phyloP scores from a whole-genome alignment of 2,329 filamentous ascomycete species.

The Lecanicillium sp. region DNA sequence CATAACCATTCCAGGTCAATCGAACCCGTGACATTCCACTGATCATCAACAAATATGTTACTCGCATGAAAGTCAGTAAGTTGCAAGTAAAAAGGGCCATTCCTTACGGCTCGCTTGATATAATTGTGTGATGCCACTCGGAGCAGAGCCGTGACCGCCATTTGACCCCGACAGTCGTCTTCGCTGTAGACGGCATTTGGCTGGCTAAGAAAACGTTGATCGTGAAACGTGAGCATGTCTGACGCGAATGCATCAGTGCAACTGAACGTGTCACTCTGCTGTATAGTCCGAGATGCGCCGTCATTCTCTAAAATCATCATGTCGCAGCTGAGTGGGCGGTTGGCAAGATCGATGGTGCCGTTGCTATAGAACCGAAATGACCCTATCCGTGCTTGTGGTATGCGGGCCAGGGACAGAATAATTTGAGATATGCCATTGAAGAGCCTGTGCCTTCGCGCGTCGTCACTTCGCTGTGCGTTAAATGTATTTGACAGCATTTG shows the following conservation, averaged over 20 bases:
- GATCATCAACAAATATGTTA: conserved; percentile 23
- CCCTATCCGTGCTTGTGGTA: conserved; percentile 17
- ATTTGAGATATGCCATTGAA: conserved; percentile 19
- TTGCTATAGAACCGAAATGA: conserved; percentile 16
- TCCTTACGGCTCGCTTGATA: conserved; percentile 11
- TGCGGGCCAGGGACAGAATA: conserved; percentile 17
- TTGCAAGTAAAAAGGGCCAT: conserved; percentile 19
- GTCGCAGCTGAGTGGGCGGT: conserved; percentile 20
- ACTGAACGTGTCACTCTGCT: conserved; percentile 19
- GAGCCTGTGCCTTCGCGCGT: conserved; percentile 14
- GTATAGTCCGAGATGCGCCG: conserved; percentile 20
- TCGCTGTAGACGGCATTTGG: conserved; percentile 15
- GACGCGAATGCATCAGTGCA: conserved; percentile 16
- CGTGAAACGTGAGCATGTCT: conserved; percentile 17
- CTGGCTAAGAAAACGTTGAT: conserved; percentile 16
- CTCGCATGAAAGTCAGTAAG: conserved; percentile 21
- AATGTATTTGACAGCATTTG: conserved; percentile 18
- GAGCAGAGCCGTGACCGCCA: conserved; percentile 15
- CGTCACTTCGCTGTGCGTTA: conserved; percentile 11
- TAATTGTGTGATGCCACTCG: conserved; percentile 16
- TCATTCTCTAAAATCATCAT: conserved; percentile 24
- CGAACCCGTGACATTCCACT: conserved; percentile 21
- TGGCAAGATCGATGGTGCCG: conserved; percentile 20
- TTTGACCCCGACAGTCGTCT: conserved; percentile 17
- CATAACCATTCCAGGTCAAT: conserved; percentile 24